Evolutionary conservation across 257 asterid species (phyloP).

Genomic region (Osmanthus fragrans): DNA sequence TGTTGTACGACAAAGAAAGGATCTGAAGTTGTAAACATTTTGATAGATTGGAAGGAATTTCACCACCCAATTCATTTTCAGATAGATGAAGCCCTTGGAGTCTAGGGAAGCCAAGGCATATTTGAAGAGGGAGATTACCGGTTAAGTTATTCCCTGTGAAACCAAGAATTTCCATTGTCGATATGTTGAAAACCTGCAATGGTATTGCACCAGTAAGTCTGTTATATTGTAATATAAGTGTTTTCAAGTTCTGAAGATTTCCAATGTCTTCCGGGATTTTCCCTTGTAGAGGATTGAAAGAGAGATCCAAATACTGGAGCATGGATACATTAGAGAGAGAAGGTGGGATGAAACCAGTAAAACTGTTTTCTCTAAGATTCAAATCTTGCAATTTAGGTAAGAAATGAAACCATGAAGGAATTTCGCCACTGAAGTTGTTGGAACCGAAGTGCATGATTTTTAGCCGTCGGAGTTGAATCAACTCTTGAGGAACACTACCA

Average conservation of each 20-base stretch:
- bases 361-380: not conserved
- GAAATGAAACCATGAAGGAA: slow-evolving; percentile 22
- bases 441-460: not conserved
- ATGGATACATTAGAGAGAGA: slow-evolving; percentile 22
- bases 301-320: not conserved
- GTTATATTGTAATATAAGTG: not conserved
- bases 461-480: slow-evolving; percentile 2
- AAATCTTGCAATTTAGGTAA: slow-evolving; percentile 18
- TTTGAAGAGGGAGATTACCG: slow-evolving; percentile 16
- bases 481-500: slow-evolving; percentile 26
- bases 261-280: slow-evolving; percentile 30
- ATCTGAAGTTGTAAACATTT: slow-evolving; percentile 14
- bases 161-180: slow-evolving; percentile 3
- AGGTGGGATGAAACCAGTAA: slow-evolving; percentile 19
- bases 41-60: not conserved
- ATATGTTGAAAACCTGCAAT: slow-evolving; percentile 18
- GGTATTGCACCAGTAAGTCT: slow-evolving; percentile 17
- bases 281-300: slow-evolving; percentile 28
- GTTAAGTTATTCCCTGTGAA: not conserved
- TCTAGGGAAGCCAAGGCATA: not conserved
- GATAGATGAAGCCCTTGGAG: slow-evolving; percentile 5
- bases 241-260: not conserved
- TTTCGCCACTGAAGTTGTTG: slow-evolving; percentile 27
- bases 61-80: no score
- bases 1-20: slow-evolving; percentile 2